These are phyloP conservation scores for Gracilaria gracilis DNA, from an alignment of 23 red algal genomes.

Conservation along the genomic window DNA sequence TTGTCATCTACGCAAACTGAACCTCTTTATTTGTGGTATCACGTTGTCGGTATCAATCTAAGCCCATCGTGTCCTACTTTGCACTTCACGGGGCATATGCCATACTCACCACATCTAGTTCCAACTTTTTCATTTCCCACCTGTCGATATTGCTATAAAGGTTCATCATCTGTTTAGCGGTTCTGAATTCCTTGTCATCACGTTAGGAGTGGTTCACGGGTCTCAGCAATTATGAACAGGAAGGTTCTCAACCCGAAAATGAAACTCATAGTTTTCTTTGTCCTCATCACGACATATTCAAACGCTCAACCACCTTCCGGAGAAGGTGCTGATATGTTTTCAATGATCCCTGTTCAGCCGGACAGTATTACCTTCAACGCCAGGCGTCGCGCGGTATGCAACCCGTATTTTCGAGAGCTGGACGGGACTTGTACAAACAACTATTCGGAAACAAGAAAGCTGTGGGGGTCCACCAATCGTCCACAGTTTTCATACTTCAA, in stretches of 20 bases:
- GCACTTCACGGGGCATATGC: too few relatives aligned
- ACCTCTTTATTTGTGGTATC: neutral
- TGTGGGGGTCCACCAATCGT: conserved; percentile 43
- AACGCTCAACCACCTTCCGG: neutral
- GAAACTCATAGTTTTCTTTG: neutral
- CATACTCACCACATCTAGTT: too few relatives aligned
- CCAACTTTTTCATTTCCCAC: too few relatives aligned
- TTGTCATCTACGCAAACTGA: neutral
- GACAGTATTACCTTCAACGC: neutral
- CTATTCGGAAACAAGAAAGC: neutral
- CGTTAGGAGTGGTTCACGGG: neutral
- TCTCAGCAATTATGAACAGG: neutral
- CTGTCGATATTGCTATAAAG: neutral
- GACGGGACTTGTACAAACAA: conserved; percentile 56
- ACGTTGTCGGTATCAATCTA: neutral
- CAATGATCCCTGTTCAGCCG: neutral
- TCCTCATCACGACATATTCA: neutral
- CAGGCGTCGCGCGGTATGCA: neutral
- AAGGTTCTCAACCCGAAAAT: neutral
- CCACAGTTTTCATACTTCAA: conserved; percentile 51
- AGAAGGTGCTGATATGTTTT: neutral
- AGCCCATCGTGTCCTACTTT: neutral
- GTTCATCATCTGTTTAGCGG: neutral
- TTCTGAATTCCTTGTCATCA: neutral
- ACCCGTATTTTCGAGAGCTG: neutral